These are phyloP conservation scores for Austroboletus novae-zelandiae DNA, from an alignment of 1,284 basidiomycete genomes.

Conservation along the genomic window DNA sequence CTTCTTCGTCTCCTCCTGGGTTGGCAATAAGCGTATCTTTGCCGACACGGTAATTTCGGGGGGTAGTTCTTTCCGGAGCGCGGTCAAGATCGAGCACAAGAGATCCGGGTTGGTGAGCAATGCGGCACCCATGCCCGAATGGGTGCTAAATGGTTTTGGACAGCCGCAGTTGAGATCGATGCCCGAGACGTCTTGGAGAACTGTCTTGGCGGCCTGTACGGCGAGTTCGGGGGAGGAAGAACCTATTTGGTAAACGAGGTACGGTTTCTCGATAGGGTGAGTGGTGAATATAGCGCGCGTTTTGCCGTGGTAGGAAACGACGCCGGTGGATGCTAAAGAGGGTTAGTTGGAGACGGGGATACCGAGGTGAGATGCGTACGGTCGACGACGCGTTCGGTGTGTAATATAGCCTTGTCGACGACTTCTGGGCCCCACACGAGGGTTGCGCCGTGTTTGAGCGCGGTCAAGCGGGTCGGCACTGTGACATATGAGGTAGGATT, in stretches of 20 bases:
- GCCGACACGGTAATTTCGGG: slow-evolving; percentile 81
- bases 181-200: slow-evolving; percentile 89
- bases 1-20: slow-evolving; percentile 82
- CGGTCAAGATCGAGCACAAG: slow-evolving; percentile 82
- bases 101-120: slow-evolving; percentile 90
- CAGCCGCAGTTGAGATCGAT: slow-evolving; percentile 96
- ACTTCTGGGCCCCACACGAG: slow-evolving; percentile 98
- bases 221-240: slow-evolving; percentile 87
- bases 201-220: slow-evolving; percentile 84
- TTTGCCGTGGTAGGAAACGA: slow-evolving; percentile 86
- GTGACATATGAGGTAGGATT: background rate
- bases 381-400: slow-evolving; percentile 80
- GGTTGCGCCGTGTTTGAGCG: slow-evolving; percentile 90
- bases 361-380: slow-evolving; percentile 47
- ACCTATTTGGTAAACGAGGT: slow-evolving; percentile 91
- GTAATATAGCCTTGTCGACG: slow-evolving; percentile 94
- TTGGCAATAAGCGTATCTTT: slow-evolving; percentile 90
- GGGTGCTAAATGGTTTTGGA: slow-evolving; percentile 95
- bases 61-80: slow-evolving; percentile 72
- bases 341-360: slow-evolving; percentile 1
- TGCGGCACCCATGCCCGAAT: slow-evolving; percentile 95
- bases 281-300: slow-evolving; percentile 87
- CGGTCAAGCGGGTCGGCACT: slow-evolving; percentile 84
- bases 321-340: slow-evolving; percentile 72
- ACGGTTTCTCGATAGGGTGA: slow-evolving; percentile 92